Evolutionary conservation across 495 filamentous ascomycete genomes (phyloP), one percentile per base, ranked within the genome.

Genomic region (Trichoderma virens): DNA sequence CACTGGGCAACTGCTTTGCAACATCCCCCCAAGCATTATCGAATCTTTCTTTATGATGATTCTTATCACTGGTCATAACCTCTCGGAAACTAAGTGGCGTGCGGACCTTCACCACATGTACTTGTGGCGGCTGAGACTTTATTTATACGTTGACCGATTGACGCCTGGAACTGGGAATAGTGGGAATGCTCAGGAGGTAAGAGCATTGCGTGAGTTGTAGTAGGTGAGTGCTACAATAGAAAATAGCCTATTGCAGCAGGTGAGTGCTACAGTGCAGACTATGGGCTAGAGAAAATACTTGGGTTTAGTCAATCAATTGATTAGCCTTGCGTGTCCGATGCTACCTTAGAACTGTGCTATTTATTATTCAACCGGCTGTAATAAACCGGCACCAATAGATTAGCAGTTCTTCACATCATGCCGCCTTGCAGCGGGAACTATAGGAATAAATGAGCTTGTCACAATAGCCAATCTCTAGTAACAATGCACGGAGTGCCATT

Each of bases 11-110:
- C 65, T 79, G 35, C 65, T 77, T 30, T 78, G 71, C 28, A 78
- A 78, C 64, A 75, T 74, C 30, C 74, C 76, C 16, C 74, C 75
- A 3, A 79, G 72, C 62, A 73, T 79, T 64, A 71, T 77, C 63
- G 75, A 76, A 59, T 70, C 70, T 1, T 78, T 78, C 64, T 69
- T 79, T 27, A 72, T 79, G 67, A 61, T 79, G 25, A 74, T 77
- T 31, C 65, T 79, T 28, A 72, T 79, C 20, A 70, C 74, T 16
- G 75, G 72, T 1, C 73, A 78, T 64, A 77, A 77, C 51, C 45
- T 51, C n/a, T 51, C 45, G 20, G 45, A 51, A 20, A n/a, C 45
- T 20, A n/a, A 25, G 16, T 51, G 45, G 45, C 45, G 45, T 20
- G 45, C 45, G 23, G 45, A 51, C 9, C 45, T 51, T 7, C 45